Conservation (phyloP, 257 asterid genomes). For the Catharanthus roseus region DNA sequence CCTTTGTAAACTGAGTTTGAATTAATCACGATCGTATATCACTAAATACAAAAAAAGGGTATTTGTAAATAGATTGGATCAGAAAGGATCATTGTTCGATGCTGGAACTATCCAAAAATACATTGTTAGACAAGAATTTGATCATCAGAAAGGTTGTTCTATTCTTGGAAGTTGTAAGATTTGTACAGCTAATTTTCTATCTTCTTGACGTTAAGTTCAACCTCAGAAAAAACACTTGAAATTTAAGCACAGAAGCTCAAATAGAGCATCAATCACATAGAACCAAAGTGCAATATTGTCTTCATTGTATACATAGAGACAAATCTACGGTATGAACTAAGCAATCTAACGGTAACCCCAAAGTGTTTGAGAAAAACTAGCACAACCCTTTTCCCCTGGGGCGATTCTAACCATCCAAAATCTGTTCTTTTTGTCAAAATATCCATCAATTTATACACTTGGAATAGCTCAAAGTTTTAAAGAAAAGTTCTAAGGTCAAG, state of each 20-base stretch:
- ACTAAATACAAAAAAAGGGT: too few relatives aligned
- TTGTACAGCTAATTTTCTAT: not conserved
- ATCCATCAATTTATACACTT: conserved; percentile 30
- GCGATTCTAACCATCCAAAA: conserved; percentile 25
- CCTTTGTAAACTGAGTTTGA: too few relatives aligned
- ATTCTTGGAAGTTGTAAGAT: not conserved
- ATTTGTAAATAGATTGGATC: not conserved
- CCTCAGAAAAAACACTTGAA: not conserved
- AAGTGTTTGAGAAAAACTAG: conserved; percentile 19
- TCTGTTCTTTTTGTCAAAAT: conserved; percentile 8
- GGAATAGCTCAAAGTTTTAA: conserved; percentile 3
- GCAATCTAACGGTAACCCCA: conserved; percentile 36
- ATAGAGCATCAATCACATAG: not conserved
- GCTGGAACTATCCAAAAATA: not conserved
- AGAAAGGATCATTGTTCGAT: not conserved
- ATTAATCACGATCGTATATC: too few relatives aligned
- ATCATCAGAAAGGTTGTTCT: not conserved
- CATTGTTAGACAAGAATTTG: not conserved
- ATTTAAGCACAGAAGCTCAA: not conserved
- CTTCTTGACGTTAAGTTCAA: not conserved
- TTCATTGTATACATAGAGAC: conserved; percentile 19
- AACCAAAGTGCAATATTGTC: conserved; percentile 3
- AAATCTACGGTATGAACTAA: conserved; percentile 39
- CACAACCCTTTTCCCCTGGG: not conserved
- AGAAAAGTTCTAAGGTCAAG: not conserved